These are phyloP conservation scores for Claviceps pazoutovae DNA, from an alignment of 2,329 filamentous ascomycete species.

Conservation along the genomic window DNA sequence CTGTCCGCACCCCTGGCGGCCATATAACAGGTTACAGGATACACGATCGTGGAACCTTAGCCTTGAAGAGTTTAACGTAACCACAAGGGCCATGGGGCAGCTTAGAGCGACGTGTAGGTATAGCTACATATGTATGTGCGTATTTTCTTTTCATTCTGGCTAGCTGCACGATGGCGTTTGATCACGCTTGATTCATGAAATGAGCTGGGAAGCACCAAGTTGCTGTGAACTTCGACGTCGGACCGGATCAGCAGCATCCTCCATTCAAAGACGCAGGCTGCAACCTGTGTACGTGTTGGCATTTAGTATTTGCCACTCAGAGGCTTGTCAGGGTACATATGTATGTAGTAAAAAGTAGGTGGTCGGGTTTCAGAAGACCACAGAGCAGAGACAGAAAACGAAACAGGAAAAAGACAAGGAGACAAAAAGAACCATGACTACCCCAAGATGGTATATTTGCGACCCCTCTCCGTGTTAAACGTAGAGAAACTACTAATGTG, in stretches of 20 bases:
- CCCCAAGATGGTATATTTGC: background rate
- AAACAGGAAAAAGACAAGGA: background rate
- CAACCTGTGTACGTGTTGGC: background rate
- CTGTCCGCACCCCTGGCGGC: too few species aligned
- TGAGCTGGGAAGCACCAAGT: background rate
- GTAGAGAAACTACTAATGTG: too few species aligned
- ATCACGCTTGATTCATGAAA: background rate
- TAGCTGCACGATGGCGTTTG: too few species aligned
- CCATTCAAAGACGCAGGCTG: background rate
- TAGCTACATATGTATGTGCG: background rate
- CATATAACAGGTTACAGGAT: too few species aligned
- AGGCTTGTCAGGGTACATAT: background rate
- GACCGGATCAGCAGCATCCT: background rate
- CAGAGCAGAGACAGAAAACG: background rate
- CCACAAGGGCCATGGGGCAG: background rate
- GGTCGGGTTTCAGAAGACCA: background rate
- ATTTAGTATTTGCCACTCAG: too few species aligned
- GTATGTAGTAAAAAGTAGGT: background rate
- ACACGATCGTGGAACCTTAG: too few species aligned
- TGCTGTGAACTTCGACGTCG: background rate
- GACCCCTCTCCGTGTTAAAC: background rate
- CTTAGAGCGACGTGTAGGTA: background rate
- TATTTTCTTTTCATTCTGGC: too few species aligned
- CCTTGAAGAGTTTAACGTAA: background rate
- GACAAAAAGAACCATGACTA: background rate